These are phyloP conservation scores for Capsella bursapastoris DNA, from an alignment of 345 rosid species.

Conservation along the genomic window DNA sequence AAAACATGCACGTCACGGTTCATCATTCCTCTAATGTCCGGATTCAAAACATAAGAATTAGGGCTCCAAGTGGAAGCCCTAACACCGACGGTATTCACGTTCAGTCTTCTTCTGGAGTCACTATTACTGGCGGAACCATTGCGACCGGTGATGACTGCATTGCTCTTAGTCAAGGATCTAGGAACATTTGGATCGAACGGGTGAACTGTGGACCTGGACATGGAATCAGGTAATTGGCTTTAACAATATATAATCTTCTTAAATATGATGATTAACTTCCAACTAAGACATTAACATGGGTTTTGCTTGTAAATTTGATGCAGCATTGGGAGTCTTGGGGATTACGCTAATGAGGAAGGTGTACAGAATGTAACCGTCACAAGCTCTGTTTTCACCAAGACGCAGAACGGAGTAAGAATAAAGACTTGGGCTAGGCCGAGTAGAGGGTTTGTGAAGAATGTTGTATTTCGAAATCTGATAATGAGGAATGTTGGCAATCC, in stretches of 20 bases:
- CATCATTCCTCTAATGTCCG: conserved; percentile 50
- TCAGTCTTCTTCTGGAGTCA: conserved; percentile 51
- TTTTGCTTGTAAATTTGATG: conserved; percentile 14
- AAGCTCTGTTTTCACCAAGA: conserved; percentile 44
- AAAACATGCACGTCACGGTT: conserved; percentile 52
- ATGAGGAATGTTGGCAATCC: conserved; percentile 58
- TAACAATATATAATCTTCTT: neutral
- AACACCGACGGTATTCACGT: conserved; percentile 68
- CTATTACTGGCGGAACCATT: conserved; percentile 47
- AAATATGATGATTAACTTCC: neutral
- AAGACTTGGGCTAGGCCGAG: conserved; percentile 66
- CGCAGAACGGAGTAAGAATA: conserved; percentile 64
- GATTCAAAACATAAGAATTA: conserved; percentile 49
- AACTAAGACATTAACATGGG: conserved; percentile 6
- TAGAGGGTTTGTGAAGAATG: conserved; percentile 50
- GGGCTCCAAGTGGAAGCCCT: conserved; percentile 56
- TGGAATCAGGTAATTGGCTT: conserved; percentile 54
- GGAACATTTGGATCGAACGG: conserved; percentile 51
- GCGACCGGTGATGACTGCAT: conserved; percentile 67
- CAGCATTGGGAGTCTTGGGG: conserved; percentile 65
- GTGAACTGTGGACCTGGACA: conserved; percentile 73
- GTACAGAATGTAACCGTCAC: conserved; percentile 55
- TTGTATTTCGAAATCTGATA: conserved; percentile 44
- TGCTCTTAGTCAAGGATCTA: conserved; percentile 61
- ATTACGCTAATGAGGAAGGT: conserved; percentile 47